Conservation (phyloP, 805 yeast genomes). For the Ogataea saltuana region DNA sequence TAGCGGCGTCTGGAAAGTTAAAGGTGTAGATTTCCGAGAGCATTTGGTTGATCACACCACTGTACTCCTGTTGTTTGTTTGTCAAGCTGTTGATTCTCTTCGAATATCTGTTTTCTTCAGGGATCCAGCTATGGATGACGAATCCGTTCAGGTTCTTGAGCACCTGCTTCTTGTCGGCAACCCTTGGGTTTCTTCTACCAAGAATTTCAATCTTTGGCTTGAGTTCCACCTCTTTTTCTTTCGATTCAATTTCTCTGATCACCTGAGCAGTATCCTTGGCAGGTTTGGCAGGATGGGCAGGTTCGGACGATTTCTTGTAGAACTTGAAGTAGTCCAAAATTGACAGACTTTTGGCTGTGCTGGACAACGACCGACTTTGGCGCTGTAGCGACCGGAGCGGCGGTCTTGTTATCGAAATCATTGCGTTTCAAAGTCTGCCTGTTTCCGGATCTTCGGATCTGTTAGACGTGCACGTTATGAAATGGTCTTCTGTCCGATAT, state of each 20-base stretch:
- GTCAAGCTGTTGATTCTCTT: constrained; percentile 7
- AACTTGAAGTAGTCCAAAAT: constrained; percentile 37
- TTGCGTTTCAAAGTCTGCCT: not conserved
- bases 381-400: not conserved
- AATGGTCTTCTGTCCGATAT: too few species aligned
- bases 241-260: constrained; percentile 32
- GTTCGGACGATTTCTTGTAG: constrained; percentile 25
- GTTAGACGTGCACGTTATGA: too few species aligned
- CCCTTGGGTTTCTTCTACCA: constrained; percentile 33
- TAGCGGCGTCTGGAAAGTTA: constrained; percentile 8
- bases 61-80: constrained; percentile 12
- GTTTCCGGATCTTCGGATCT: too few species aligned
- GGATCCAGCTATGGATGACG: constrained; percentile 34
- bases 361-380: constrained; percentile 15
- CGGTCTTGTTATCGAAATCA: constrained; percentile 1
- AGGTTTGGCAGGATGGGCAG: constrained; percentile 24
- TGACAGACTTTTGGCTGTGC: constrained; percentile 19
- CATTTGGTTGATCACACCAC: constrained; percentile 16
- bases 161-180: constrained; percentile 24
- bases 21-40: constrained; percentile 19
- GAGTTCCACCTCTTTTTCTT: constrained; percentile 17
- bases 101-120: constrained; percentile 23
- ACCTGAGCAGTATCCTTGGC: constrained; percentile 29
- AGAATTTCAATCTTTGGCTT: constrained; percentile 29
- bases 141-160: constrained; percentile 33